Base-by-base conservation (phyloP, 768 basidiomycete genomes). In the Auricularia auricula-judae region DNA sequence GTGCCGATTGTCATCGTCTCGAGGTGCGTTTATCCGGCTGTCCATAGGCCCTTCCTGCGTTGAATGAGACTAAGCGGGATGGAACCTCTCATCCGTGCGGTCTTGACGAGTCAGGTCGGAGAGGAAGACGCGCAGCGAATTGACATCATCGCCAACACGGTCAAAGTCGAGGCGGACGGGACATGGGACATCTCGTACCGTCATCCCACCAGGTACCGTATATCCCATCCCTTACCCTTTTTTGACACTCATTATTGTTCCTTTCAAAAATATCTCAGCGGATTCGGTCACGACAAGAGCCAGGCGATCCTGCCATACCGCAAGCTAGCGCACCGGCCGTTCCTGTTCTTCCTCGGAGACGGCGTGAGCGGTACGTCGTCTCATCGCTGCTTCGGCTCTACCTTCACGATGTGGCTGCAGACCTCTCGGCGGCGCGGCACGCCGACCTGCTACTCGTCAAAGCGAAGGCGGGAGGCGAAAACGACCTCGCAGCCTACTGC, bases 391-490 rank as follows among this genome's bases (percentile, higher is more conserved):
- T 56, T n/a, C 59, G 36, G 29, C 11, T 63, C 47, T 61, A 34
- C 21, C 39, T 10, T 42, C 61, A 34, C 23, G 14, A 39, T 58
- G 34, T 42, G 12, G 7, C 16, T 36, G 42, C 72, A 91, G 94
- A 97, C 73, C 83, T 97, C 75, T 94, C 91, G 8, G 96, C 97
- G 3, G 97, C 97, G 0, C 81, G 80, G 65, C 91, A 95, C 70
- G 93, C 97, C 18, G 94, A 98, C 74, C 77, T 94, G 21, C 82
- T 99, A n/a, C 98, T 98, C 72, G 93, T 95, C 67, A 98, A 98
- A 75, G 80, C 81, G 67, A 91, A 90, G 68, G 70, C 74, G 1
- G 83, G 84, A 65, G 87, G 86, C 39, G 90, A 90, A 68, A 97
- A 95, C 71, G 94, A 98, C 71, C 80, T 99, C 11, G 85, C 87